phyloP scores from a whole-genome alignment of 106 monocot species.

The Posidonia australis region DNA sequence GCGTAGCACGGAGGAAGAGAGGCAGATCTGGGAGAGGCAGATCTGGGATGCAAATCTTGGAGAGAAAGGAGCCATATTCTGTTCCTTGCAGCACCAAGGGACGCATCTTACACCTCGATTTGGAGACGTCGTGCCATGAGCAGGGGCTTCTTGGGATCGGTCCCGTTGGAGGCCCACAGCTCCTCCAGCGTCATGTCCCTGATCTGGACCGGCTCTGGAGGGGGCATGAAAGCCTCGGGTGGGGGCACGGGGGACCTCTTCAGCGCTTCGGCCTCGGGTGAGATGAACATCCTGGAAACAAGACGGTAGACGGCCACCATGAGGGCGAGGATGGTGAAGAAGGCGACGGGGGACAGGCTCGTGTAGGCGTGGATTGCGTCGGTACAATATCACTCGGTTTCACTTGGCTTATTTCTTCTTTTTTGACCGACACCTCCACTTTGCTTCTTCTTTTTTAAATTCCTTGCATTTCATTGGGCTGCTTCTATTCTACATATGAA shows the following conservation, averaged over 20 bases:
- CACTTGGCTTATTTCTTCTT: no score
- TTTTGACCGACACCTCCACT: no score
- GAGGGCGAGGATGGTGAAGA: constrained; percentile 69
- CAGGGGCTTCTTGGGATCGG: no score
- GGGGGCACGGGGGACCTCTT: neutral
- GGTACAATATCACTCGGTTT: no score
- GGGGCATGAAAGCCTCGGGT: neutral
- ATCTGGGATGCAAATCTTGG: no score
- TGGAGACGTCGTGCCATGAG: constrained; percentile 67
- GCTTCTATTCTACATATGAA: no score
- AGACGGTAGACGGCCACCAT: constrained; percentile 64
- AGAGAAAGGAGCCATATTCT: no score
- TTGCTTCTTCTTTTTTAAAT: no score
- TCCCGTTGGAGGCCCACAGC: constrained; percentile 53
- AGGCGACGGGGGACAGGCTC: constrained; percentile 54
- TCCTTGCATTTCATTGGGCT: no score
- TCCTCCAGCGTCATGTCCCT: constrained; percentile 64
- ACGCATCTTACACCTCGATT: constrained; percentile 44
- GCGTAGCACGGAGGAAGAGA: no score
- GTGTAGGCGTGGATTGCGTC: constrained; percentile 55
- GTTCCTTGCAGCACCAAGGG: no score
- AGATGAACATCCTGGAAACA: constrained; percentile 66
- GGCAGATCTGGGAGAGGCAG: no score
- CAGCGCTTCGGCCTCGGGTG: constrained; percentile 23
- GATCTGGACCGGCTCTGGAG: constrained; percentile 40